Percentiles rank a stretch among this genome's conserved stretches.
These are phyloP conservation scores for Citrullus mucosospermus DNA, from an alignment of 306 rosid species.

Conservation along the genomic window DNA sequence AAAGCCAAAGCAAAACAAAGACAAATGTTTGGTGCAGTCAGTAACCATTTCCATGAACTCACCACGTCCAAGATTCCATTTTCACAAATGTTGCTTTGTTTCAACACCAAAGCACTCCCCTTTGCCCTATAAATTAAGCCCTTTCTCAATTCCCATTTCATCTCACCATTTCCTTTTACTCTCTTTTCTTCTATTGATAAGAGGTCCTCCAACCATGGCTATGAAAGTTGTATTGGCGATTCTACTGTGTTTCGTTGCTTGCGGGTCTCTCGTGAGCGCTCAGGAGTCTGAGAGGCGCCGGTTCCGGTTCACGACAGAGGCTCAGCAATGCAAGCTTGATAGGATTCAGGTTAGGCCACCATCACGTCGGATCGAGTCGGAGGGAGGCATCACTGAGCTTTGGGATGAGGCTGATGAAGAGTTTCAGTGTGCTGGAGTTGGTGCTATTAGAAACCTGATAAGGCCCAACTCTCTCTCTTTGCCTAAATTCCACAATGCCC, in stretches of 20 bases:
- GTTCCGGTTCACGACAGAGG: neutral
- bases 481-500: conserved; percentile 13
- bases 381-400: conserved; percentile 12
- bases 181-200: no score
- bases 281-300: neutral
- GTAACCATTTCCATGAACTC: neutral
- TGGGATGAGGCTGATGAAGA: conserved; percentile 10
- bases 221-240: neutral
- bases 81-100: neutral
- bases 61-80: neutral
- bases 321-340: conserved; percentile 13
- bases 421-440: conserved; percentile 15
- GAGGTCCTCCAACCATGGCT: conserved; percentile 2
- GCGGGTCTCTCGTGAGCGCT: neutral
- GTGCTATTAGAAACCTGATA: neutral
- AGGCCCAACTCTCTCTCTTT: conserved; percentile 3
- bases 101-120: neutral
- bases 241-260: neutral
- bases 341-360: neutral
- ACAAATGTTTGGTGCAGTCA: neutral
- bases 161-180: no score
- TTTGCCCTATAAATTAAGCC: neutral
- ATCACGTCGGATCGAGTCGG: conserved; percentile 3
- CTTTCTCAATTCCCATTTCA: neutral
- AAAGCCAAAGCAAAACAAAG: neutral